These are phyloP conservation scores for Torulaspora quercuum DNA, from an alignment of 805 yeast genomes.

Conservation along the genomic window DNA sequence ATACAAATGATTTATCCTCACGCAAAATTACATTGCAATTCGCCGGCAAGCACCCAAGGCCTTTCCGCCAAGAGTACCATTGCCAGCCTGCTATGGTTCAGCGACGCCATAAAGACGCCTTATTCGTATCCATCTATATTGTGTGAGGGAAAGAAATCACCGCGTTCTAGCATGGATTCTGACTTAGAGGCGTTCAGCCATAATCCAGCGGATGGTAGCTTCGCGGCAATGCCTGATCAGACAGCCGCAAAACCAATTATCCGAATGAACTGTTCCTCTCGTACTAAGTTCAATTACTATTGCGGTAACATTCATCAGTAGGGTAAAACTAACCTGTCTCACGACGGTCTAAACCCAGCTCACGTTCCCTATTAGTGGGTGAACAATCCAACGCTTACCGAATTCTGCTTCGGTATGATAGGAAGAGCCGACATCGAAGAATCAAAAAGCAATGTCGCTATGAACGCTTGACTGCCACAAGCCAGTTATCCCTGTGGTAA, in stretches of 20 bases:
- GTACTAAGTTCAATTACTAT: conserved; percentile 45
- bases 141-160: conserved; percentile 42
- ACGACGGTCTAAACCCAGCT: conserved; percentile 44
- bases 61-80: conserved; percentile 39
- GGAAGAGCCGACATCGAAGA: conserved; percentile 50
- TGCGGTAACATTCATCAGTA: conserved; percentile 40
- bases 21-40: conserved; percentile 43
- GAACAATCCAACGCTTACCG: conserved; percentile 47
- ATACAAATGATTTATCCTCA: conserved; percentile 47
- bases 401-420: conserved; percentile 49
- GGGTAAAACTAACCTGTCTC: conserved; percentile 46
- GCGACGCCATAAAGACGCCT: conserved; percentile 41
- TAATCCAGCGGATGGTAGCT: conserved; percentile 49
- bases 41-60: conserved; percentile 41
- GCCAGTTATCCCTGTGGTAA: conserved; percentile 44
- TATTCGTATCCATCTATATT: conserved; percentile 42
- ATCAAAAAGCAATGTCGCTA: conserved; percentile 47
- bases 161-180: conserved; percentile 54
- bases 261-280: conserved; percentile 48
- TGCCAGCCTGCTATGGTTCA: conserved; percentile 42
- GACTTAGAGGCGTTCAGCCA: conserved; percentile 48
- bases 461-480: conserved; percentile 49
- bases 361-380: conserved; percentile 48
- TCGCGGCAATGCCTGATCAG: conserved; percentile 47
- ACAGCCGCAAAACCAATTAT: conserved; percentile 46